phyloP scores from a whole-genome alignment of 1,284 basidiomycete genomes.

The Tilletia caries region DNA sequence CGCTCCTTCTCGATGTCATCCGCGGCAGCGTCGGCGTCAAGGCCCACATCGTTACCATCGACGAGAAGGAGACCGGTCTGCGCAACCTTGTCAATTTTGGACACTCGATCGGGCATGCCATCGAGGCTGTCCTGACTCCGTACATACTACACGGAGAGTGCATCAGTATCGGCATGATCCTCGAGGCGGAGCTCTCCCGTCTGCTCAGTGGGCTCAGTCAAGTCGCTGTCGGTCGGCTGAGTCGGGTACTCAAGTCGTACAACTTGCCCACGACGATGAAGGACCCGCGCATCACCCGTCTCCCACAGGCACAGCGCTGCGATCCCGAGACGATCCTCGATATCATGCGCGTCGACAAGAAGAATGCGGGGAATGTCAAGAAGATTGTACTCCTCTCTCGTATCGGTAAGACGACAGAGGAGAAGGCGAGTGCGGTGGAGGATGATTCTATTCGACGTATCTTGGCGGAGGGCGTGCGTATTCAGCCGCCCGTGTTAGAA shows the following conservation, averaged over 20 bases:
- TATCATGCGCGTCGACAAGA: slow-evolving; percentile 92
- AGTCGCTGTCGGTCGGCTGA: slow-evolving; percentile 47
- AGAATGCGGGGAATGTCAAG: slow-evolving; percentile 82
- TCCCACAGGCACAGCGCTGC: slow-evolving; percentile 64
- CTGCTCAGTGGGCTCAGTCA: slow-evolving; percentile 46
- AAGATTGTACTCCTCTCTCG: slow-evolving; percentile 87
- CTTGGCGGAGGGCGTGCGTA: slow-evolving; percentile 53
- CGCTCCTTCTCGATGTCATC: slow-evolving; percentile 51
- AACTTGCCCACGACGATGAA: slow-evolving; percentile 45
- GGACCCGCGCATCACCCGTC: slow-evolving; percentile 57
- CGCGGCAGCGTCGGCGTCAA: slow-evolving; percentile 53
- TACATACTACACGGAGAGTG: slow-evolving; percentile 53
- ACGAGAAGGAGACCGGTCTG: slow-evolving; percentile 53
- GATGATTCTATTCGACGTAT: slow-evolving; percentile 77
- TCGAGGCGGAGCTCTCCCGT: slow-evolving; percentile 51
- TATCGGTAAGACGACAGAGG: slow-evolving; percentile 89
- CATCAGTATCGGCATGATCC: slow-evolving; percentile 51
- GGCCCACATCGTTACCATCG: slow-evolving; percentile 52
- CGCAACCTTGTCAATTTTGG: slow-evolving; percentile 54
- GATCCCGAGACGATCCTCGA: slow-evolving; percentile 76
- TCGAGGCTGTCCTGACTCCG: slow-evolving; percentile 52
- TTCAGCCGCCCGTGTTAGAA: neutral
- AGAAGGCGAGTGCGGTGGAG: slow-evolving; percentile 78
- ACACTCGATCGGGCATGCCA: slow-evolving; percentile 52
- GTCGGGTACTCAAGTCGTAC: slow-evolving; percentile 47